Conservation (phyloP, 179 eudicot genomes). For the Beta macrorhiza region DNA sequence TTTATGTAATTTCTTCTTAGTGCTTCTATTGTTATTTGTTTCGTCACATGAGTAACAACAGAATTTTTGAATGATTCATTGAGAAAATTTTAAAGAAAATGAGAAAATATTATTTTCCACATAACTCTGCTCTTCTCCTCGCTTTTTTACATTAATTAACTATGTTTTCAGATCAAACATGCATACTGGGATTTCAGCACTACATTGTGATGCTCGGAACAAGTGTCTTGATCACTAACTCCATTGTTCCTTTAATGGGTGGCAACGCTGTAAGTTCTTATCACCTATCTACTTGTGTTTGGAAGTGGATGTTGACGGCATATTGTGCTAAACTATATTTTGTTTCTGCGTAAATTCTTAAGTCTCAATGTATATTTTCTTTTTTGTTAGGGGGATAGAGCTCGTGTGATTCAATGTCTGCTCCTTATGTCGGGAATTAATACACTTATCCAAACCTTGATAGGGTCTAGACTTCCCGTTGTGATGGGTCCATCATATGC, state of each 20-base stretch:
- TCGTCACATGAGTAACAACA: background rate
- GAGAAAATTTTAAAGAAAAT: background rate
- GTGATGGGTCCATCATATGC: constrained; percentile 97
- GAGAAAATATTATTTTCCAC: background rate
- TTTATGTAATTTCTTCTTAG: background rate
- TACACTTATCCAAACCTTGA: constrained; percentile 79
- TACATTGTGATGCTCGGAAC: constrained; percentile 96
- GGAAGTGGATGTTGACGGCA: background rate
- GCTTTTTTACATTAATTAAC: background rate
- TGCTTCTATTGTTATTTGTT: background rate
- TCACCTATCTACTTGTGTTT: background rate
- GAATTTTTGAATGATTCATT: background rate
- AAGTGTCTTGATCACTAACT: constrained; percentile 66
- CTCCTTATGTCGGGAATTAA: constrained; percentile 86
- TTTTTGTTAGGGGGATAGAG: constrained; percentile 75
- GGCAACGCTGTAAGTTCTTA: constrained; percentile 60
- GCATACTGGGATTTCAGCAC: constrained; percentile 81
- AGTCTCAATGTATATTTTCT: background rate
- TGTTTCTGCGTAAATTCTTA: constrained; percentile 12
- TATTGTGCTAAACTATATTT: background rate
- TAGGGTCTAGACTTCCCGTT: constrained; percentile 90
- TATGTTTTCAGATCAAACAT: constrained; percentile 63
- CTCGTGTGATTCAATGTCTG: constrained; percentile 78
- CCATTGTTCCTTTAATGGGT: constrained; percentile 82
- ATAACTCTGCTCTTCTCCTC: background rate